Conservation (phyloP, 176 grass and related monocot genomes). For the Neostapfia colusana region DNA sequence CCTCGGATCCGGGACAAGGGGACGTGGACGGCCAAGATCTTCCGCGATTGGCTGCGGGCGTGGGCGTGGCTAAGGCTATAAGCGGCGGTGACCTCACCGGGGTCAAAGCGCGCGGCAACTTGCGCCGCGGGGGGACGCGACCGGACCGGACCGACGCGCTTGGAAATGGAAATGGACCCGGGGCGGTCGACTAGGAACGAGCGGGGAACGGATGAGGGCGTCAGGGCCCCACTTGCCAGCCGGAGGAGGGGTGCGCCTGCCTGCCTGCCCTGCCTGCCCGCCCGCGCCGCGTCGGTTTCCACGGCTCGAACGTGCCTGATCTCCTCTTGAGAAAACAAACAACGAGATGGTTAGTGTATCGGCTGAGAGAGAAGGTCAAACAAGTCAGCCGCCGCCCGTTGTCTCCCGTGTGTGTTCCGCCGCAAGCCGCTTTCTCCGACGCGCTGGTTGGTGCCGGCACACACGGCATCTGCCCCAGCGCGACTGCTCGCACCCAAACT, state of each 20-base stretch:
- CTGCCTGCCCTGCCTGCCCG: not conserved
- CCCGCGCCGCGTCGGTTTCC: not conserved
- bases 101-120: no score
- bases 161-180: no score
- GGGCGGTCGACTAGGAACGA: not conserved
- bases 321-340: not conserved
- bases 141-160: no score
- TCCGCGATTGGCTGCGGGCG: not conserved
- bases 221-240: not conserved
- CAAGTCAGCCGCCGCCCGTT: no score
- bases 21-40: not conserved
- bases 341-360: not conserved
- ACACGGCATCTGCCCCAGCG: no score
- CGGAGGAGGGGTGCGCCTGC: not conserved
- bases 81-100: conserved; percentile 18
- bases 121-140: conserved; percentile 28
- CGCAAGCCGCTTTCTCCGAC: no score
- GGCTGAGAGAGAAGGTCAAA: no score
- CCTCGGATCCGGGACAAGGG: not conserved
- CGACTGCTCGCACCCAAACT: no score
- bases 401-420: no score
- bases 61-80: no score
- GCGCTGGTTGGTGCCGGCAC: no score
- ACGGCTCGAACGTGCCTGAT: not conserved
- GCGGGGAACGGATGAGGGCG: not conserved